Percentiles rank a stretch among this genome's conserved stretches.
These are phyloP conservation scores for Evansstolkia leycettana DNA, from an alignment of 495 filamentous ascomycete species.

Conservation along the genomic window DNA sequence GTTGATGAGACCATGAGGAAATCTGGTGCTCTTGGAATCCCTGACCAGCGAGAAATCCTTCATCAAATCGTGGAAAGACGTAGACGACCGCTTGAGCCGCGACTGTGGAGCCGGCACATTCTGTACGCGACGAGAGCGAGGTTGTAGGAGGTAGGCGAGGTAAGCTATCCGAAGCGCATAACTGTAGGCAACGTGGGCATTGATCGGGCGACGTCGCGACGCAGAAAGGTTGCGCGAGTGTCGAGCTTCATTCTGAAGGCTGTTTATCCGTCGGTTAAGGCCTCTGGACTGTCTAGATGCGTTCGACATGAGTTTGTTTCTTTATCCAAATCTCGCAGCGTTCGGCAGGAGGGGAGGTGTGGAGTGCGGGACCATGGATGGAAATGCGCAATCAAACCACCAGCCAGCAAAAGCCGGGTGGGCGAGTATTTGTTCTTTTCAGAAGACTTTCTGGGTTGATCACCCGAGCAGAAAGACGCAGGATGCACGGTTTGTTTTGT, in stretches of 20 bases:
- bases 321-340: slow-evolving; percentile 13
- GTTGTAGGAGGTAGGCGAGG: slow-evolving; percentile 85
- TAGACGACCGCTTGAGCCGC: slow-evolving; percentile 53
- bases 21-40: slow-evolving; percentile 64
- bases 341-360: slow-evolving; percentile 13
- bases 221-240: slow-evolving; percentile 40
- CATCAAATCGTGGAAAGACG: slow-evolving; percentile 57
- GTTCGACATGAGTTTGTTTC: slow-evolving; percentile 35
- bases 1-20: slow-evolving; percentile 66
- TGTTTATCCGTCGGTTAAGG: slow-evolving; percentile 43
- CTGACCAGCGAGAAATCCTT: slow-evolving; percentile 65
- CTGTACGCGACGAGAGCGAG: slow-evolving; percentile 74
- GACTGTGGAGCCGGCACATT: slow-evolving; percentile 54
- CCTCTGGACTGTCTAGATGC: slow-evolving; percentile 41
- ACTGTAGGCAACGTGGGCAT: slow-evolving; percentile 67
- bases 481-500: no score
- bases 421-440: neutral
- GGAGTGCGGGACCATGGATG: slow-evolving; percentile 29
- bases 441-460: neutral
- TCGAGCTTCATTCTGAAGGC: slow-evolving; percentile 40
- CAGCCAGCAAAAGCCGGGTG: slow-evolving; percentile 10
- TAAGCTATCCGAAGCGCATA: slow-evolving; percentile 87
- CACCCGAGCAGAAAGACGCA: neutral
- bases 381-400: slow-evolving; percentile 15
- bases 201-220: slow-evolving; percentile 36